Evolutionary conservation across 1,139 yeast species (phyloP).

Genomic region (Diutina ranongensis): DNA sequence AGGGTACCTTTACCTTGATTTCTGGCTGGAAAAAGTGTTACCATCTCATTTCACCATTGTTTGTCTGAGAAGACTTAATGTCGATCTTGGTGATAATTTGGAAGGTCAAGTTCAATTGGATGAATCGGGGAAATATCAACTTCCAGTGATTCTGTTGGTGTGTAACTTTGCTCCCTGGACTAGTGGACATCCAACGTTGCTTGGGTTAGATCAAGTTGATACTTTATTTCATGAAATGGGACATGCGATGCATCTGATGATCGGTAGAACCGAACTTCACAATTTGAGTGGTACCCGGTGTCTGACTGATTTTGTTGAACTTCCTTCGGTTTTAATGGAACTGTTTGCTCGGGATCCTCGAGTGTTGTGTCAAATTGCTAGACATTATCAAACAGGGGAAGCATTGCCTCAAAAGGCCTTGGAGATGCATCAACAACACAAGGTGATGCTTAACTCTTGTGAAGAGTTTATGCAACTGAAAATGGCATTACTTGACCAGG

Average conservation of each 20-base stretch:
- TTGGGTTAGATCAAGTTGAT: conserved; percentile 73
- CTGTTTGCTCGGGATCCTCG: conserved; percentile 76
- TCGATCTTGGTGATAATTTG: conserved; percentile 17
- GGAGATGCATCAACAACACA: conserved; percentile 36
- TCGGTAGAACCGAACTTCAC: conserved; percentile 82
- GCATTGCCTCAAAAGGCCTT: conserved; percentile 37
- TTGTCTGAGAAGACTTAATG: conserved; percentile 56
- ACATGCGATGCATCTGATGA: conserved; percentile 96
- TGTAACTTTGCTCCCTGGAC: conserved; percentile 54
- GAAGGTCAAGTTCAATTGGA: conserved; percentile 41
- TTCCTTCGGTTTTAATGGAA: conserved; percentile 94
- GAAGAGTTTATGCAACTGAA: conserved; percentile 83
- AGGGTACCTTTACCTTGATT: conserved; percentile 33
- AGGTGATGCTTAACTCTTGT: conserved; percentile 47
- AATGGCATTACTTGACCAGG: conserved; percentile 84
- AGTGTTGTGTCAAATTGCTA: conserved; percentile 62
- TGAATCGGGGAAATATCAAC: conserved; percentile 43
- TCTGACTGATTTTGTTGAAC: conserved; percentile 90
- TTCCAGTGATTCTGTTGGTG: conserved; percentile 82
- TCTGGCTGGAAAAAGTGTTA: conserved; percentile 34
- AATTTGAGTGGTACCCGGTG: conserved; percentile 93
- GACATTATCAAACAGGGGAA: conserved; percentile 61
- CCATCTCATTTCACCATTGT: conserved; percentile 98
- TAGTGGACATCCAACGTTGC: conserved; percentile 27
- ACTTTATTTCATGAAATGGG: conserved; percentile 98